Base-by-base conservation (phyloP, 176 grass and related monocot species). In the Carex parvula region DNA sequence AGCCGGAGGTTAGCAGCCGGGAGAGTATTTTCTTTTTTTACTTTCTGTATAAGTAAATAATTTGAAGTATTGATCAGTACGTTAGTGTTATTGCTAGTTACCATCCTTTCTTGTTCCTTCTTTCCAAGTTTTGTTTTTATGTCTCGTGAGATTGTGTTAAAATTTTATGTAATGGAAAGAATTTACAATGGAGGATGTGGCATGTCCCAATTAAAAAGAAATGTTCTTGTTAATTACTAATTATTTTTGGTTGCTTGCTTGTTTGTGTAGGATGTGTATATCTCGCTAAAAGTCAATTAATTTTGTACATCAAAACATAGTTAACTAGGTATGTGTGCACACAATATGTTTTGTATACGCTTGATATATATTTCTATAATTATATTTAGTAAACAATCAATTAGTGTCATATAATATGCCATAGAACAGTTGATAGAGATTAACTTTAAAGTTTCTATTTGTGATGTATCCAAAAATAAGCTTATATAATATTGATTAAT, bases 71-170 rank as follows among this genome's bases (percentile, higher is more conserved):
- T 26, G 52, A 37, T 37, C 35, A 29, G 63, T 26, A 26, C 24
- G 24, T 22, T 76, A 67, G 64, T 30, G 56, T 30, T 59, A 70
- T 44, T 69, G 44, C 64, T 29, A 73, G 7, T 50, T 89, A 63
- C 87, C 84, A 87, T 71, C 91, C 88, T 97, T 87, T 94, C 94
- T 94, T 94, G 94, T 94, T 79, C 88, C 81, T 88, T 87, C 91
- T 92, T 94, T 94, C 91, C 91, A 68, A 79, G 72, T 30, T 84
- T 60, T 62, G 80, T 60, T n/a, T 48, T 17, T 56, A 8, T 29
- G 0, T 56, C 72, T 76, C 44, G 21, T 54, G 6, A 10, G 10
- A 68, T 35, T 68, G 21, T 67, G 26, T 15, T 21, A 3, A 29
- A 66, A 18, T 30, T 18, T 65, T 21, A 7, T 18, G 22, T 64